Conservation (phyloP, 352 stramenopile genomes). For the Thalassiosira oceanica region DNA sequence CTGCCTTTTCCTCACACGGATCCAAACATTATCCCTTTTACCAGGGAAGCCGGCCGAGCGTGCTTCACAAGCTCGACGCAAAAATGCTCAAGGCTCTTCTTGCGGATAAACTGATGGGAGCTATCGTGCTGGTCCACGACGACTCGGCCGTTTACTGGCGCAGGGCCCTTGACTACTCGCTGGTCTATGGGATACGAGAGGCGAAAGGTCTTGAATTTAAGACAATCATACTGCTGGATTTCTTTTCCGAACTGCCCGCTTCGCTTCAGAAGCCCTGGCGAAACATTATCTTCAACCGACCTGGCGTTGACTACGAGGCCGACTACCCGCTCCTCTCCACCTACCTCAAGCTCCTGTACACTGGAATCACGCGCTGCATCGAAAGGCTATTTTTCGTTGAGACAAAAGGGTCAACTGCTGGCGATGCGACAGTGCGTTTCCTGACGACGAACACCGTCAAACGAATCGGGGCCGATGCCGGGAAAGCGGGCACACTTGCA, state of each 20-base stretch:
- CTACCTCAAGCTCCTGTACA: slow-evolving; percentile 73
- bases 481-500: slow-evolving; percentile 14
- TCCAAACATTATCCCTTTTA: no score
- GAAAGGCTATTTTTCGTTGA: slow-evolving; percentile 73
- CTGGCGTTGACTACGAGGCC: slow-evolving; percentile 8
- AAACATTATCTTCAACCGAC: slow-evolving; percentile 22
- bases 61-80: slow-evolving; percentile 35
- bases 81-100: slow-evolving; percentile 39
- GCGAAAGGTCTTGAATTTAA: slow-evolving; percentile 63
- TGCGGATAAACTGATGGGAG: slow-evolving; percentile 20
- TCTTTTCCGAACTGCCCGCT: slow-evolving; percentile 37
- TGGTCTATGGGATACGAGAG: slow-evolving; percentile 45
- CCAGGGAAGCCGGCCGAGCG: slow-evolving; percentile 38
- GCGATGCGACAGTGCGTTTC: slow-evolving; percentile 57
- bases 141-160: slow-evolving; percentile 8
- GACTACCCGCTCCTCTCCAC: slow-evolving; percentile 52
- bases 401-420: slow-evolving; percentile 47
- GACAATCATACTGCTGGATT: slow-evolving; percentile 58
- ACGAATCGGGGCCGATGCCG: slow-evolving; percentile 2
- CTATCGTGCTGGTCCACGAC: slow-evolving; percentile 46
- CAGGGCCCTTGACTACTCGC: slow-evolving; percentile 1
- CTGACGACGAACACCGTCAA: no score
- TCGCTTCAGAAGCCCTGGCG: slow-evolving; percentile 45
- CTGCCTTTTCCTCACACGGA: no score
- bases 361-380: slow-evolving; percentile 62